Evolutionary conservation across 257 asterid species (phyloP).

Genomic region (Solanum appendiculatum): DNA sequence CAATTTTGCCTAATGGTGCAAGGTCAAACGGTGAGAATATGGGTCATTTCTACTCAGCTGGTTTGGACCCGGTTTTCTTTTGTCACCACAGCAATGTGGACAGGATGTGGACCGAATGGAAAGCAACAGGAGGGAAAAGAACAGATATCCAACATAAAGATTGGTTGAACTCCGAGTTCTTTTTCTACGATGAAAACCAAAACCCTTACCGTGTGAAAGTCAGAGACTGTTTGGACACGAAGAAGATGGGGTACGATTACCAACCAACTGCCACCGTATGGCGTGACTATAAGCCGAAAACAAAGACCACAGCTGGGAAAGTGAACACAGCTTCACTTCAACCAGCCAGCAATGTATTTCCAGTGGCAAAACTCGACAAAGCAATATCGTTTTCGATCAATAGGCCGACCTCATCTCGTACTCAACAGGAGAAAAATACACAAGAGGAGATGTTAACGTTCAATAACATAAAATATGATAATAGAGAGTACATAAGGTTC

Average conservation of each 20-base stretch:
- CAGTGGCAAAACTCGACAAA: conserved; percentile 13
- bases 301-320: conserved; percentile 3
- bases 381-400: conserved; percentile 12
- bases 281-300: conserved; percentile 23
- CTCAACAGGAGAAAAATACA: conserved; percentile 13
- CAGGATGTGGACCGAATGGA: conserved; percentile 1
- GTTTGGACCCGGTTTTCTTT: conserved; percentile 3
- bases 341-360: conserved; percentile 10
- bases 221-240: conserved; percentile 13
- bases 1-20: not conserved
- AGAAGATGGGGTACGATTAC: conserved; percentile 29
- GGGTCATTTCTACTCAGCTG: conserved; percentile 1
- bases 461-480: conserved; percentile 6
- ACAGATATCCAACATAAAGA: conserved; percentile 23
- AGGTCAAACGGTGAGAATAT: not conserved
- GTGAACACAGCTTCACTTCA: not conserved
- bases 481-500: conserved; percentile 25
- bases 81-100: conserved; percentile 9
- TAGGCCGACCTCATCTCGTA: conserved; percentile 8
- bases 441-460: conserved; percentile 31
- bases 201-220: conserved; percentile 36
- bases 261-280: conserved; percentile 30
- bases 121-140: not conserved
- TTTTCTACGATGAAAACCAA: conserved; percentile 45
- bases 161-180: conserved; percentile 29